These are phyloP conservation scores for Eutrema salsugineum DNA, from an alignment of 441 rosid species.

Conservation along the genomic window DNA sequence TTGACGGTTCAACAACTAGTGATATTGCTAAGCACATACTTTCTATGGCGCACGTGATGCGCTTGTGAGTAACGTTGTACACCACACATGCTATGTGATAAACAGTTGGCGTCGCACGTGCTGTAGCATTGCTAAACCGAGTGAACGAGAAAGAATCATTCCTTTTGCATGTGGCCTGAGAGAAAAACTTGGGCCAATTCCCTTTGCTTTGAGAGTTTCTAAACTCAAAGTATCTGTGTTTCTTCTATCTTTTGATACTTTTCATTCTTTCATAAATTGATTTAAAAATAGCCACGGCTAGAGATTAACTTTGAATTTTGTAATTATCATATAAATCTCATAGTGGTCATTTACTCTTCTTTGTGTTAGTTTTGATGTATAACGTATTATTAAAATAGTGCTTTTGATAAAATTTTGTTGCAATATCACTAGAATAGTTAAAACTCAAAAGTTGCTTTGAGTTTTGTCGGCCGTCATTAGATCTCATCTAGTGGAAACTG, in stretches of 20 bases:
- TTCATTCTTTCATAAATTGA: background rate
- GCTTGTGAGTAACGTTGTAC: constrained; percentile 17
- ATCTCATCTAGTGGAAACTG: constrained; percentile 11
- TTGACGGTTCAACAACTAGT: constrained; percentile 7
- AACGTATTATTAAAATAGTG: background rate
- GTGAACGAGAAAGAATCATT: constrained; percentile 27
- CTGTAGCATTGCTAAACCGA: constrained; percentile 18
- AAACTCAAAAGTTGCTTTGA: background rate
- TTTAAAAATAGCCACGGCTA: background rate
- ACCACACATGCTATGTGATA: constrained; percentile 5
- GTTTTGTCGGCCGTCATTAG: constrained; percentile 11
- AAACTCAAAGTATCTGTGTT: constrained; percentile 23
- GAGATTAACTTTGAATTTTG: background rate
- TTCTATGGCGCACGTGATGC: constrained; percentile 9
- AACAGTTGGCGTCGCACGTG: constrained; percentile 36
- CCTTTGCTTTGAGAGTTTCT: constrained; percentile 27
- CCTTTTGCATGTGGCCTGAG: constrained; percentile 28
- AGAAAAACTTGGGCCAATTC: constrained; percentile 11
- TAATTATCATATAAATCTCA: background rate
- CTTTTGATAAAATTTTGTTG: too few species aligned
- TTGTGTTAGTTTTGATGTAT: background rate
- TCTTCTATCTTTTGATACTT: background rate
- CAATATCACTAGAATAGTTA: background rate
- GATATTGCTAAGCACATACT: constrained; percentile 5
- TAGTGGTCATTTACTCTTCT: background rate